A percentile compares a stretch with the other conserved stretches of the same genome.
These are phyloP conservation scores for Buxus sempervirens DNA, from an alignment of 164 flowering plant genomes.

Conservation along the genomic window DNA sequence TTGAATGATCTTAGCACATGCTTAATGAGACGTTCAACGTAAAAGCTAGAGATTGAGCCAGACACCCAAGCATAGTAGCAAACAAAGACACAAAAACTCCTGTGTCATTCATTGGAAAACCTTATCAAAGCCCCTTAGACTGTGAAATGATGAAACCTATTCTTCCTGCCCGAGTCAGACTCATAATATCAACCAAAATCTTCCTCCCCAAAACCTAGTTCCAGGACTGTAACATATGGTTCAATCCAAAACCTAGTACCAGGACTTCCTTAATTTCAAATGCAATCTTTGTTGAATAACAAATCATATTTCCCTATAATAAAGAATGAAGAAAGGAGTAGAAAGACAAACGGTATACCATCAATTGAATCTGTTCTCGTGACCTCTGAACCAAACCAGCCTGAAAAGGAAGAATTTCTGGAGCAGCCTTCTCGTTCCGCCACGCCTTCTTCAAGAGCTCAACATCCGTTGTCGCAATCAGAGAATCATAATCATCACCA, in stretches of 20 bases:
- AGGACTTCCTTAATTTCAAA: background rate
- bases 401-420: slow-evolving; percentile 69
- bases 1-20: too few species aligned
- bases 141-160: too few species aligned
- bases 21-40: too few species aligned
- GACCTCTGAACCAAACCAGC: slow-evolving; percentile 47
- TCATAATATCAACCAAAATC: background rate
- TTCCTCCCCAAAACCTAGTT: too few species aligned
- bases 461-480: slow-evolving; percentile 58
- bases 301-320: background rate
- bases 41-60: too few species aligned
- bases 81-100: too few species aligned
- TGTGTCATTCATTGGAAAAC: too few species aligned
- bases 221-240: background rate
- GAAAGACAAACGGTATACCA: slow-evolving; percentile 37
- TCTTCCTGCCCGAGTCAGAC: too few species aligned
- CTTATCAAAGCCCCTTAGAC: too few species aligned
- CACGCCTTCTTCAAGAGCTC: slow-evolving; percentile 78
- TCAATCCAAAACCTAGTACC: background rate
- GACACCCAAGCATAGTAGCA: too few species aligned
- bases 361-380: slow-evolving; percentile 63
- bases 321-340: background rate
- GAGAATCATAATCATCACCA: slow-evolving; percentile 52
- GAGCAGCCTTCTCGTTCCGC: slow-evolving; percentile 89
- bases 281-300: background rate